These are phyloP conservation scores for Leishmania aethiopica DNA, from an alignment of 208 protist genomes.

Conservation along the genomic window DNA sequence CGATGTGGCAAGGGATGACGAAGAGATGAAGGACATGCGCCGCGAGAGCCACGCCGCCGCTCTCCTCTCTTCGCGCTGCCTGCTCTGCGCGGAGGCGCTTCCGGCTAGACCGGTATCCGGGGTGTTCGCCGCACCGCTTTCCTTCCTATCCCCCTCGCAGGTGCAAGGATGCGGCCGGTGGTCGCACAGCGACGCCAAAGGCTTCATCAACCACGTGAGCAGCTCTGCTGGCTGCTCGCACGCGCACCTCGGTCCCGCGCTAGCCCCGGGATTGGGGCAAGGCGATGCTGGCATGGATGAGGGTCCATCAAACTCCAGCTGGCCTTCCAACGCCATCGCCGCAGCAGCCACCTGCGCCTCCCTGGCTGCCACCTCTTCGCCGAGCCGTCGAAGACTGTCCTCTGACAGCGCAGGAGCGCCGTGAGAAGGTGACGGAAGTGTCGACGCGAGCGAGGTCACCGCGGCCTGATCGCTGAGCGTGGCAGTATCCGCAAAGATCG, in stretches of 20 bases:
- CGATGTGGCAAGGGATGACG: constrained; percentile 1
- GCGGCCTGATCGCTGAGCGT: background rate
- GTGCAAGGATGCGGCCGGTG: background rate
- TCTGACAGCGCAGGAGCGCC: background rate
- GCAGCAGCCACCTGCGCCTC: background rate
- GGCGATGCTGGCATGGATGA: background rate
- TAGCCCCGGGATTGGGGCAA: background rate
- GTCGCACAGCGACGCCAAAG: constrained; percentile 7
- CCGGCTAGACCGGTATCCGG: background rate
- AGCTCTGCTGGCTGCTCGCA: constrained; percentile 1
- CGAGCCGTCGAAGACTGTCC: background rate
- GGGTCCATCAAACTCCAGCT: background rate
- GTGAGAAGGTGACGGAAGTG: constrained; percentile 6
- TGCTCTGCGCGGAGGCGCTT: background rate
- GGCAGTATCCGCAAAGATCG: background rate
- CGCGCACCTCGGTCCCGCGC: background rate
- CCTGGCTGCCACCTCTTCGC: background rate
- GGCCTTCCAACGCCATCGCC: background rate
- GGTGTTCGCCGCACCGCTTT: background rate
- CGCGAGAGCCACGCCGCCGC: constrained; percentile 13
- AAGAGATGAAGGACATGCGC: constrained; percentile 32
- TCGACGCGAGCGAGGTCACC: background rate
- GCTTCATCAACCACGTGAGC: constrained; percentile 1
- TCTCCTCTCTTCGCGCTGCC: background rate
- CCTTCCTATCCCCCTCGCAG: background rate